A percentile compares a stretch with the other conserved stretches of the same genome.
phyloP scores from a whole-genome alignment of 305 asterid species.

The Fraxinus albicans region DNA sequence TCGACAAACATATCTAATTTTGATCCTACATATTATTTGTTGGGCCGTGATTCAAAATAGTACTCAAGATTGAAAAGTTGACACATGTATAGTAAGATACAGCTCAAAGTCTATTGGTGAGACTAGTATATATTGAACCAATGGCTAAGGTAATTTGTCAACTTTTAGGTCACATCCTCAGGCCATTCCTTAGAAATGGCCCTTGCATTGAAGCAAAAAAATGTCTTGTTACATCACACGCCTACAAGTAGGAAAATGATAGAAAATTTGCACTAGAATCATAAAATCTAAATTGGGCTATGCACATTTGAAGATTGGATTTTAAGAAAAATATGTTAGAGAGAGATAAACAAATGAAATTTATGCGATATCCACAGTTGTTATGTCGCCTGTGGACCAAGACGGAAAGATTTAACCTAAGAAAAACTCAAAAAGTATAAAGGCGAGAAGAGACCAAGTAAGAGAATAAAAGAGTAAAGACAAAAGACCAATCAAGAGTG shows the following conservation, averaged over 20 bases:
- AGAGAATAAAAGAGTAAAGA: too few relatives aligned
- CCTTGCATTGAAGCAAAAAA: slow-evolving; percentile 40
- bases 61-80: slow-evolving; percentile 8
- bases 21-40: not conserved
- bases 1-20: slow-evolving; percentile 1
- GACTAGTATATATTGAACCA: slow-evolving; percentile 9
- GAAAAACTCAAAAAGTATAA: too few relatives aligned
- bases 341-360: not conserved
- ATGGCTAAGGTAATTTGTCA: slow-evolving; percentile 45
- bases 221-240: slow-evolving; percentile 32
- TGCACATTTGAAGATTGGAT: slow-evolving; percentile 20
- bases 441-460: too few relatives aligned
- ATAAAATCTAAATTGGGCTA: slow-evolving; percentile 29
- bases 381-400: not conserved
- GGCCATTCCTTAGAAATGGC: slow-evolving; percentile 59
- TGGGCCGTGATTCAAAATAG: slow-evolving; percentile 2
- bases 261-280: slow-evolving; percentile 29
- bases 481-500: too few relatives aligned
- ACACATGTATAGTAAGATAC: not conserved
- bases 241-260: slow-evolving; percentile 19
- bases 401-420: not conserved
- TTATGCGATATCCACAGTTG: not conserved
- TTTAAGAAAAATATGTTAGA: not conserved
- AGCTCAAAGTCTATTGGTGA: slow-evolving; percentile 20
- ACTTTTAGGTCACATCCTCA: slow-evolving; percentile 56